A percentile compares a stretch with the other conserved stretches of the same genome.
These are phyloP conservation scores for Lichina pygmaea DNA, from an alignment of 495 filamentous ascomycete genomes.

Conservation along the genomic window DNA sequence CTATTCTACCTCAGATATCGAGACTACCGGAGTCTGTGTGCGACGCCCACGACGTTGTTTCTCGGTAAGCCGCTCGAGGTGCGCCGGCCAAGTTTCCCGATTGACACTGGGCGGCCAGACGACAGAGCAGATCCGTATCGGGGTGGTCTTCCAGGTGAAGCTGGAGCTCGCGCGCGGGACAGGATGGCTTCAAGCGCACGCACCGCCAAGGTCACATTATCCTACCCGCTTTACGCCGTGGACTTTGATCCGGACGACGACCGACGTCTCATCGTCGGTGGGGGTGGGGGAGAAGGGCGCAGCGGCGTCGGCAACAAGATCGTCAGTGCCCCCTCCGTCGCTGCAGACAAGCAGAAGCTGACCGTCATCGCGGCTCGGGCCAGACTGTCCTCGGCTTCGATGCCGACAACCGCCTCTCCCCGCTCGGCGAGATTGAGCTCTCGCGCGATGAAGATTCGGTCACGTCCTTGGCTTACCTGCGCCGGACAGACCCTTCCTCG, in stretches of 20 bases:
- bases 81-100: too few species aligned
- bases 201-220: conserved; percentile 40
- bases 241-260: conserved; percentile 69
- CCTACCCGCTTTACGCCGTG: conserved; percentile 70
- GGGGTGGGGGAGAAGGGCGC: conserved; percentile 65
- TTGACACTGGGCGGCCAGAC: too few species aligned
- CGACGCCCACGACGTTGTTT: too few species aligned
- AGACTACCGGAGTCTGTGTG: too few species aligned
- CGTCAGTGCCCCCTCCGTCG: conserved; percentile 17
- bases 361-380: neutral
- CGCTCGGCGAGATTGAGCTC: conserved; percentile 50
- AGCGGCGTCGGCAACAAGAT: conserved; percentile 84
- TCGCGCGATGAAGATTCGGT: conserved; percentile 80
- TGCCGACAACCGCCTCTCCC: conserved; percentile 30
- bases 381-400: conserved; percentile 44
- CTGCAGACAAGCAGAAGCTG: neutral
- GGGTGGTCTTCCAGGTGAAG: neutral
- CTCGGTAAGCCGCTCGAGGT: too few species aligned
- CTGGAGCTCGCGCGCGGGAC: too few species aligned
- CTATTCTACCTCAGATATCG: too few species aligned
- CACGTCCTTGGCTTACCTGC: conserved; percentile 39
- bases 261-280: conserved; percentile 54
- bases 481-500: conserved; percentile 16
- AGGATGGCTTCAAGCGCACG: conserved; percentile 25
- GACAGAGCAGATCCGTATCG: too few species aligned